A percentile compares a stretch with the other conserved stretches of the same genome.
These are phyloP conservation scores for Mycena chlorophos DNA, from an alignment of 768 basidiomycete genomes.

Conservation along the genomic window DNA sequence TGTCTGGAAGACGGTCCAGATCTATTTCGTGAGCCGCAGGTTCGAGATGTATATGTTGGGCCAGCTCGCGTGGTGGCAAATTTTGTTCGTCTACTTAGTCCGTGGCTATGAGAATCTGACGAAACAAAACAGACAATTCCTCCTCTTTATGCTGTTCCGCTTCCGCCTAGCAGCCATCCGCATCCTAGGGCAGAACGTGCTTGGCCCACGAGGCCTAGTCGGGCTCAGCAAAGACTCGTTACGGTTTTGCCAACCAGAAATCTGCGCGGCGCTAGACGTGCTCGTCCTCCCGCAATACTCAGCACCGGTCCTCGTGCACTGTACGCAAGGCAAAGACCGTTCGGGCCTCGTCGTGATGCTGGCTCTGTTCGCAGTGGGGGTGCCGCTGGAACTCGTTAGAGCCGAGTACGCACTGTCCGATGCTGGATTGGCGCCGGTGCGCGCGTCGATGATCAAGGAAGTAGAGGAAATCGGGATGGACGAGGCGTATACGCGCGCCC, in stretches of 20 bases:
- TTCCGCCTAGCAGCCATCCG: conserved; percentile 22
- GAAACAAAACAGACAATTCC: conserved; percentile 12
- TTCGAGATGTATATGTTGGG: conserved; percentile 20
- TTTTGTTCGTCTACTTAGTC: conserved; percentile 12
- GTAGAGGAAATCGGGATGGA: conserved; percentile 26
- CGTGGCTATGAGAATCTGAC: neutral
- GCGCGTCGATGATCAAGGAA: conserved; percentile 21
- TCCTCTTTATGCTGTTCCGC: conserved; percentile 17
- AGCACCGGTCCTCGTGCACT: conserved; percentile 22
- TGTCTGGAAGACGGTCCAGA: conserved; percentile 18
- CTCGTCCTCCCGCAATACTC: conserved; percentile 11
- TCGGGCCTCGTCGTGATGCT: conserved; percentile 24
- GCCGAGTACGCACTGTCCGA: conserved; percentile 23
- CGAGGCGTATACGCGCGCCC: conserved; percentile 18
- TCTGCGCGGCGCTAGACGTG: conserved; percentile 20
- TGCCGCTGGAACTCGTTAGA: conserved; percentile 14
- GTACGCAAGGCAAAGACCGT: conserved; percentile 25
- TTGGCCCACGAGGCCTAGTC: conserved; percentile 17
- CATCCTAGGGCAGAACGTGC: conserved; percentile 23
- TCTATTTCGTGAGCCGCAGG: conserved; percentile 17
- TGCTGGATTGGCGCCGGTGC: conserved; percentile 18
- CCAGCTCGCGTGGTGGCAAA: conserved; percentile 24
- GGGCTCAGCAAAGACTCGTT: conserved; percentile 23
- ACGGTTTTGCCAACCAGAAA: conserved; percentile 21
- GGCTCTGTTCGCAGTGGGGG: conserved; percentile 15